Evolutionary conservation across 352 stramenopile genomes (phyloP).

Genomic region (Pythium dissotocum): DNA sequence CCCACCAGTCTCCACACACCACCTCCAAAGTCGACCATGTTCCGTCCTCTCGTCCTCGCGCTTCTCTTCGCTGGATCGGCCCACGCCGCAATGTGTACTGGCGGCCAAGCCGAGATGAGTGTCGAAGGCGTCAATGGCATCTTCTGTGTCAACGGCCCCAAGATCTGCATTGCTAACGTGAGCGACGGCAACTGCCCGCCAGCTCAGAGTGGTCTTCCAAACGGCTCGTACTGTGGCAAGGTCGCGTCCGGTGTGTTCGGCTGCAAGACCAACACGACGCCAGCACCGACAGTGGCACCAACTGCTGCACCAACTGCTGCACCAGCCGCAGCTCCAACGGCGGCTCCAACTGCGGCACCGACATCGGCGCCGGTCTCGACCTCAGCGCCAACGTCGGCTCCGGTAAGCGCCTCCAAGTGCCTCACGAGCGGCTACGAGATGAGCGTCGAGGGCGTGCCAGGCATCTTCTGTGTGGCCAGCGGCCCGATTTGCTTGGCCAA

Average conservation of each 20-base stretch:
- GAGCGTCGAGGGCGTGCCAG: slow-evolving; percentile 16
- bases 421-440: not conserved
- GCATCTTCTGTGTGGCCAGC: slow-evolving; percentile 13
- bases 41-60: slow-evolving; percentile 12
- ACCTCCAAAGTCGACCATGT: slow-evolving; percentile 1
- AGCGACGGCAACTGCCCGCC: not conserved
- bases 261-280: not conserved
- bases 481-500: slow-evolving; percentile 9
- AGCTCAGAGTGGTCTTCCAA: not conserved
- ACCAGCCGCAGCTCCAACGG: not conserved
- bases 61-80: not conserved
- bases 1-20: not conserved
- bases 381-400: not conserved
- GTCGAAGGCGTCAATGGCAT: slow-evolving; percentile 12
- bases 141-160: not conserved
- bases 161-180: not conserved
- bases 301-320: not conserved
- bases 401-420: not conserved
- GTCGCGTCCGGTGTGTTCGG: not conserved
- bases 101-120: slow-evolving; percentile 11
- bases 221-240: not conserved
- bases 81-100: slow-evolving; percentile 8
- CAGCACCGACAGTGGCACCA: not conserved
- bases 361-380: not conserved
- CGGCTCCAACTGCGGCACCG: not conserved